These are phyloP conservation scores for Quercus agrifolia DNA, from an alignment of 306 rosid genomes.

Conservation along the genomic window DNA sequence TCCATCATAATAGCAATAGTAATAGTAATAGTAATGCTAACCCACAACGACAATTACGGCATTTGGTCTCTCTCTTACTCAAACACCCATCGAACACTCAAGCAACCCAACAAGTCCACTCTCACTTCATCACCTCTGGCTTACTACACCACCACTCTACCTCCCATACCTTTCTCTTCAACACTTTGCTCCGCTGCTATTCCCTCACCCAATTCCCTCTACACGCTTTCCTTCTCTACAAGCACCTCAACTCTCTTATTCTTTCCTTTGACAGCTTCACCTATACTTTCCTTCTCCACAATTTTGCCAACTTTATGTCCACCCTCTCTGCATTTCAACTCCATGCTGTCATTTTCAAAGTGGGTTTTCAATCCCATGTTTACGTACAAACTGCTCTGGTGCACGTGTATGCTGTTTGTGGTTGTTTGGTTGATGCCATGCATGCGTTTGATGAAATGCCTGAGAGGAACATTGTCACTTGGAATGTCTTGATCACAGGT, in stretches of 20 bases:
- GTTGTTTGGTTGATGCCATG: constrained; percentile 39
- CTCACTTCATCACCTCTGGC: constrained; percentile 49
- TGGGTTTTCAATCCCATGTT: constrained; percentile 60
- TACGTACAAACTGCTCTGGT: constrained; percentile 61
- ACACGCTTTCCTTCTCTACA: constrained; percentile 43
- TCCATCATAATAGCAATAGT: no score
- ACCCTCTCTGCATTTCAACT: constrained; percentile 42
- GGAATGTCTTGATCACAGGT: constrained; percentile 67
- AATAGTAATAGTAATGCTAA: no score
- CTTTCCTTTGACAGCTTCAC: constrained; percentile 50
- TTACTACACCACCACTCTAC: constrained; percentile 21
- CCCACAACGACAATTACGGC: constrained; percentile 31
- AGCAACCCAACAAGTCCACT: constrained; percentile 47
- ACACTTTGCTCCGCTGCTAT: constrained; percentile 48
- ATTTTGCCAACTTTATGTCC: constrained; percentile 35
- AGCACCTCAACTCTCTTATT: background rate
- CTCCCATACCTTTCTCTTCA: constrained; percentile 40
- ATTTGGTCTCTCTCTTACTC: constrained; percentile 49
- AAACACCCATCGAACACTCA: constrained; percentile 30
- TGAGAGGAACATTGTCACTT: constrained; percentile 44
- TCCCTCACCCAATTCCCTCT: constrained; percentile 32
- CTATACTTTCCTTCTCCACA: constrained; percentile 48
- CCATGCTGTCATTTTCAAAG: constrained; percentile 50
- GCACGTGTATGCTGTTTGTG: constrained; percentile 38
- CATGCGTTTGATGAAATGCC: constrained; percentile 59